Conservation (phyloP, 805 yeast species). For the Ogataea kodamae region DNA sequence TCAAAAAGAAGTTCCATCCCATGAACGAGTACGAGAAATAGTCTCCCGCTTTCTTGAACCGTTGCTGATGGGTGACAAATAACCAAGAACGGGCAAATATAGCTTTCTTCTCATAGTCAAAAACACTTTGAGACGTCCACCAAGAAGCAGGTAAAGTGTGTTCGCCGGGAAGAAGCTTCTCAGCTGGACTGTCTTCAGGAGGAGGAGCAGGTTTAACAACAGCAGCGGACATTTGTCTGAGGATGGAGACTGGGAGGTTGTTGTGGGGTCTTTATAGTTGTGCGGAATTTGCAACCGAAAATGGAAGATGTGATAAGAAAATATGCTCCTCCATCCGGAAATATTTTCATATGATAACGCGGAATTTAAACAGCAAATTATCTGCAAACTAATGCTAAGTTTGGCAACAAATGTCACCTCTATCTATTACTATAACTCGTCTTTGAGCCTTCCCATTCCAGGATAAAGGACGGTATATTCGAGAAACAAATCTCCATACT, state of each 20-base stretch:
- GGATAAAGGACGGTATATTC: conserved; percentile 49
- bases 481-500: conserved; percentile 51
- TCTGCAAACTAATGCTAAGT: conserved; percentile 6
- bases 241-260: neutral
- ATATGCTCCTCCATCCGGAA: conserved; percentile 6
- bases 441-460: conserved; percentile 31
- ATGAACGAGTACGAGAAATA: conserved; percentile 47
- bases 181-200: conserved; percentile 29
- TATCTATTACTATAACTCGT: conserved; percentile 26
- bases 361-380: conserved; percentile 6
- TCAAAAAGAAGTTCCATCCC: conserved; percentile 54
- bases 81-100: conserved; percentile 57
- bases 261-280: conserved; percentile 1
- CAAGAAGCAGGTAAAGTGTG: conserved; percentile 64
- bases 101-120: conserved; percentile 56
- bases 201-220: conserved; percentile 27
- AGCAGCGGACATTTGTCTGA: conserved; percentile 24
- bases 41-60: conserved; percentile 57
- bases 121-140: conserved; percentile 60
- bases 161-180: conserved; percentile 36
- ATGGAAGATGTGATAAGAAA: conserved; percentile 6
- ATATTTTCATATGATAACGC: conserved; percentile 9
- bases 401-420: conserved; percentile 5
- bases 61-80: conserved; percentile 47
- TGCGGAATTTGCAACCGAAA: conserved; percentile 9